Evolutionary conservation across 2,329 filamentous ascomycete species (phyloP), one percentile per base, ranked within the genome.

Genomic region (Fusarium euwallaceae): DNA sequence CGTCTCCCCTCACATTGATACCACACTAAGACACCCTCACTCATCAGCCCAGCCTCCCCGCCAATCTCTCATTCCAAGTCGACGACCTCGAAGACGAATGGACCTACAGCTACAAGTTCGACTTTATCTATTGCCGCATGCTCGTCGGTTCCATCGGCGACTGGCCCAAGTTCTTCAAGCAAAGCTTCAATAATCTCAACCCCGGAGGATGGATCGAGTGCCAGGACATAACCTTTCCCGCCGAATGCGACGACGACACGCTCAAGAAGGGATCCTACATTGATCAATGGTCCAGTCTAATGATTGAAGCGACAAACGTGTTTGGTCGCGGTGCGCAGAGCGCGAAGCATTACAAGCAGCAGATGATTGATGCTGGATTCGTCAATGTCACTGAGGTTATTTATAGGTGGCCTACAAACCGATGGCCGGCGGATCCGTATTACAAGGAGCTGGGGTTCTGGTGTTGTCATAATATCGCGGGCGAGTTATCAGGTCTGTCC

Each of bases 311-410:
- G 3, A 80, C 80, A 4, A 69, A 61, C 3, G 77, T 79, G 3
- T 71, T 84, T 10, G 79, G 80, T 1, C 80, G 83, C 2, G 74
- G 79, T 1, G 75, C 80, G 10, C 78, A 82, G 37, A 81, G 79
- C 24, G 80, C 78, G 0, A 74, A 74, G 0, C 53, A 65, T 1
- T 83, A 82, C 60, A 80, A 79, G 61, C 71, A 80, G 48, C 83
- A 85, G 64, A 83, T 91, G 74, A 79, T 81, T 4, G 86, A 87
- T 14, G 88, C 86, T 0, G 90, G 90, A 1, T 91, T 91, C 71
- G 81, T 83, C 53, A 84, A 90, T 64, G 85, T 91, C 0, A 80
- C 80, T 0, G 86, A 89, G 75, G 80, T 83, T 3, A 75, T 86
- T 7, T 87, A 83, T 74, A 87, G 86, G 77, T 86, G 88, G 81